Evolutionary conservation across 192 early-diverging fungal species (phyloP).

Genomic region (Glomus cerebriforme): DNA sequence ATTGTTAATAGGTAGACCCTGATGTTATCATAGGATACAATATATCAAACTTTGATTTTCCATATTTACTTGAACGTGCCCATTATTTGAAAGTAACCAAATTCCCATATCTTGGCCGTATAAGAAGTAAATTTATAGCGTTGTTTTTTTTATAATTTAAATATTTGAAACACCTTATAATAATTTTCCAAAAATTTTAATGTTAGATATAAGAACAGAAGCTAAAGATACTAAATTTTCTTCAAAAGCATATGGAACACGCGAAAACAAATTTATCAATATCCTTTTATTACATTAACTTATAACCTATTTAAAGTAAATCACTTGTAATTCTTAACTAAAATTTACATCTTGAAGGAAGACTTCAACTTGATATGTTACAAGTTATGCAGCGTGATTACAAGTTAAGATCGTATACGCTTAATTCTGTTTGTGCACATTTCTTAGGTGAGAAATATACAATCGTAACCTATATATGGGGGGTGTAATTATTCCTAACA

Average conservation of each 20-base stretch:
- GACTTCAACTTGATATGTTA: constrained; percentile 90
- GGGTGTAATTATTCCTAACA: no score
- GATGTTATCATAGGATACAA: constrained; percentile 97
- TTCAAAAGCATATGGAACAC: constrained; percentile 91
- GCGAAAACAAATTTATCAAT: constrained; percentile 87
- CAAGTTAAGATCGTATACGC: constrained; percentile 92
- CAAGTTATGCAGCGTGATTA: constrained; percentile 95
- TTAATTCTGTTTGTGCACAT: constrained; percentile 95
- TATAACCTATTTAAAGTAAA: no score
- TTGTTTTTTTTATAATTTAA: neutral
- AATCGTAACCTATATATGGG: no score
- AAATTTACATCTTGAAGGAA: constrained; percentile 68
- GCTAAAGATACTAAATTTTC: constrained; percentile 84
- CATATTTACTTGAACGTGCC: constrained; percentile 92
- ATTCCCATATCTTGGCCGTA: constrained; percentile 86
- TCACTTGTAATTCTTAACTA: neutral
- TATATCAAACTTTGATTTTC: constrained; percentile 96
- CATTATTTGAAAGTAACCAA: constrained; percentile 67
- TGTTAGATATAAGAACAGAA: constrained; percentile 57
- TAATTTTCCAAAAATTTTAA: neutral
- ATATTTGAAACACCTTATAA: no score
- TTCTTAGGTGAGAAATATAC: constrained; percentile 73
- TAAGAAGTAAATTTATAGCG: constrained; percentile 46
- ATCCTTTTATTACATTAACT: constrained; percentile 17
- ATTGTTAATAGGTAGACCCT: constrained; percentile 67